These are phyloP conservation scores for Colletotrichum theobromicola DNA, from an alignment of 2,329 filamentous ascomycete genomes.

Conservation along the genomic window DNA sequence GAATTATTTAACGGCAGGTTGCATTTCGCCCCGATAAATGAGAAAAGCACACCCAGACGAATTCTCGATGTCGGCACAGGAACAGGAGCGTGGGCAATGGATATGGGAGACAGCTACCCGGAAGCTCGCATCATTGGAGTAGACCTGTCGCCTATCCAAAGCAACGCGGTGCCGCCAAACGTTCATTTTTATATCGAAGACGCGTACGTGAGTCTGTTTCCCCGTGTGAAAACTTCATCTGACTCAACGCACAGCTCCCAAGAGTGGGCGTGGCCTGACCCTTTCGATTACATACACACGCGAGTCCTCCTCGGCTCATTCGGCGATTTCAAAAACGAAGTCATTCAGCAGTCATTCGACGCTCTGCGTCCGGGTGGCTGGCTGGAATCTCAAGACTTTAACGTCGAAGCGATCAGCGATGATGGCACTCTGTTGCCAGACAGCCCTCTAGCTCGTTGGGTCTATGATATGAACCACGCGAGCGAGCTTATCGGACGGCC, in stretches of 20 bases:
- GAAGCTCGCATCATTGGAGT: constrained; percentile 64
- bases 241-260: constrained; percentile 40
- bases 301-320: constrained; percentile 56
- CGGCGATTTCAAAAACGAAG: constrained; percentile 49
- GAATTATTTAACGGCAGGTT: constrained; percentile 43
- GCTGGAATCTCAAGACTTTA: constrained; percentile 58
- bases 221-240: neutral
- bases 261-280: constrained; percentile 57
- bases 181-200: constrained; percentile 79
- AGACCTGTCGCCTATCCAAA: constrained; percentile 73
- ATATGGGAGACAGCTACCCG: constrained; percentile 69
- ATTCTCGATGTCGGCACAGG: constrained; percentile 52
- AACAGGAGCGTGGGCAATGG: constrained; percentile 66
- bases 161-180: constrained; percentile 70
- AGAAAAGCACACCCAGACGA: constrained; percentile 36
- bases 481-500: constrained; percentile 41
- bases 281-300: constrained; percentile 61
- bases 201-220: constrained; percentile 33
- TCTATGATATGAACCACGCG: constrained; percentile 44
- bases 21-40: constrained; percentile 47
- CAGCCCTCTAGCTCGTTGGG: constrained; percentile 44
- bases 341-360: constrained; percentile 58
- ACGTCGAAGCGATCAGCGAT: constrained; percentile 44
- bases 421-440: constrained; percentile 47
- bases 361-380: constrained; percentile 57